Base-by-base conservation (phyloP, 108 stramenopile species). In the Seminavis robusta region DNA sequence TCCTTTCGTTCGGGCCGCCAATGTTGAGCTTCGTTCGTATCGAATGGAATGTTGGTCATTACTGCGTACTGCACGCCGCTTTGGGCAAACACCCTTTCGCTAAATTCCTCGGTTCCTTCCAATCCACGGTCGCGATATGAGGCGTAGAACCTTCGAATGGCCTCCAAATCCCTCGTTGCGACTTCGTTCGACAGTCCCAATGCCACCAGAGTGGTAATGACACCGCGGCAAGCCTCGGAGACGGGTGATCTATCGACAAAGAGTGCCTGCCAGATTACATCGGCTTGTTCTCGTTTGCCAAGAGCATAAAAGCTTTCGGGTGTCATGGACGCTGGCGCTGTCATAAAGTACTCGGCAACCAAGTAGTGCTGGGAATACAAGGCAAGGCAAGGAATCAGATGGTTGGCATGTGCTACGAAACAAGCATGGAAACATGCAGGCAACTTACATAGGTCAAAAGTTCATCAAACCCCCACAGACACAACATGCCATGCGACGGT, bases 31-130 rank as follows among this genome's bases (percentile, higher is more conserved):
- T 95, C 94, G 20, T 40, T 71, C 28, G 71, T 40, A 37, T 89
- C 91, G 52, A 96, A 96, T 16, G 95, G 95, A 64, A 96, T 87
- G 66, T 96, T 96, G 1, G 95, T 96, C 92, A 94, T 94, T 31
- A 96, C 73, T 9, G 87, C 84, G 65, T 94, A 91, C 27, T 59
- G 60, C 7, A 96, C 67, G 16, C 91, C 83, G 3, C 89, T 74
- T 16, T 55, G 61, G 5, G 23, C 26, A 59, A 83, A 91, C 17
- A 87, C 74, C 27, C 40, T 0, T 45, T 84, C 65, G 29, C 52
- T 57, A 69, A 86, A 92, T 2, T 30, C 47, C 24, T 80, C 79
- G 29, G 69, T 52, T 15, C 77, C 86, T 16, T 41, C 63, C 29
- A 65, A 21, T n/a, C 79, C 81, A 44, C 60, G 47, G 8, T 68